Evolutionary conservation across 495 filamentous ascomycete species (phyloP).

Genomic region (Paragyromitra xinjiangensis): DNA sequence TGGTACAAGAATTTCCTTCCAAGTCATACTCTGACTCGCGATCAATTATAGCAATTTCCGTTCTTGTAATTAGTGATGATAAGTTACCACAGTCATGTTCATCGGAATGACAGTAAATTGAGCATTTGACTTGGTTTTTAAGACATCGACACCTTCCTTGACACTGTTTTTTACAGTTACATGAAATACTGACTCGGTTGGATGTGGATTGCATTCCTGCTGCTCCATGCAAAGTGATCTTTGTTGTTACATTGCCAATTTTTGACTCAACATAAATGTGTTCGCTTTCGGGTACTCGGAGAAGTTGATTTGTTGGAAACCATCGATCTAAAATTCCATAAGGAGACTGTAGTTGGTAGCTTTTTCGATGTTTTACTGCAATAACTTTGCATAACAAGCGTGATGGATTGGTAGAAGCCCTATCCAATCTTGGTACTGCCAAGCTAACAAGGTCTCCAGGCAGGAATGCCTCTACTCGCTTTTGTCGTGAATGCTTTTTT

Average conservation of each 20-base stretch:
- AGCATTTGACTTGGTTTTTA: conserved; percentile 7
- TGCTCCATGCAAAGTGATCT: not conserved
- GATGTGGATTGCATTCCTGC: not conserved
- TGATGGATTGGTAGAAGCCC: not conserved
- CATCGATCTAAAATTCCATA: not conserved
- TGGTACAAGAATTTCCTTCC: no score
- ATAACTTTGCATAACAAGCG: not conserved
- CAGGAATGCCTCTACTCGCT: not conserved
- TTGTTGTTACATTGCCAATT: not conserved
- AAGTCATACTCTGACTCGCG: no score
- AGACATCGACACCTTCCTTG: not conserved
- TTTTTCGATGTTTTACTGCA: not conserved
- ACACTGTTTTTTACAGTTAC: not conserved
- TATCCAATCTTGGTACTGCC: not conserved
- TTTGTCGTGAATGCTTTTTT: not conserved
- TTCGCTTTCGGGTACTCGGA: not conserved
- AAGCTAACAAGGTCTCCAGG: not conserved
- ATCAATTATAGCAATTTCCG: not conserved
- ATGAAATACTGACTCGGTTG: not conserved
- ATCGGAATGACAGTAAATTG: not conserved
- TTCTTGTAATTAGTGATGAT: not conserved
- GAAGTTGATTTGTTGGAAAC: not conserved
- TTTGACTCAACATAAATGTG: not conserved
- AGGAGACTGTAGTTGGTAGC: not conserved
- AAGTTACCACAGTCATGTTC: conserved; percentile 10